Conservation (phyloP, 2,329 filamentous ascomycete genomes). For the Fusarium temperatum region DNA sequence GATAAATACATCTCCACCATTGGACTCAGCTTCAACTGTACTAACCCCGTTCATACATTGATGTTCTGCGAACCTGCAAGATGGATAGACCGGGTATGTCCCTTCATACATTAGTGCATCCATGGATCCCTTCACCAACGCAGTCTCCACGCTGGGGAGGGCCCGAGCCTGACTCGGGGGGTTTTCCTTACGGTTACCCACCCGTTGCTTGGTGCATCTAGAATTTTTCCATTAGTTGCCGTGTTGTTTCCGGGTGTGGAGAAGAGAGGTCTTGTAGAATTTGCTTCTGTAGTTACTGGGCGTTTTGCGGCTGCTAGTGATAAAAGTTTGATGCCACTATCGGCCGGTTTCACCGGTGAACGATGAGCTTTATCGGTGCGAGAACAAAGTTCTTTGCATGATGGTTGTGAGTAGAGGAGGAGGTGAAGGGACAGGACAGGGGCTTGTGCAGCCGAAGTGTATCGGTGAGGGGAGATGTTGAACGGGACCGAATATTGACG, state of each 20-base stretch:
- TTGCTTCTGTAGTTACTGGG: background rate
- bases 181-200: background rate
- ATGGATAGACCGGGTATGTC: constrained; percentile 10
- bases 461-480: background rate
- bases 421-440: background rate
- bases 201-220: constrained; percentile 2
- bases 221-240: constrained; percentile 3
- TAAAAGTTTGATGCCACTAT: background rate
- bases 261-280: background rate
- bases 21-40: background rate
- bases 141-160: background rate
- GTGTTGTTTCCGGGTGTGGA: background rate
- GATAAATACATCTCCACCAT: background rate
- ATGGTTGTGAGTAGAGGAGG: background rate
- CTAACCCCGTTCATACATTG: constrained; percentile 6
- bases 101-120: constrained; percentile 26
- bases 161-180: constrained; percentile 6
- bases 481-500: background rate
- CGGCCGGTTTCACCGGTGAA: background rate
- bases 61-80: constrained; percentile 12
- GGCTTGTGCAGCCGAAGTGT: background rate
- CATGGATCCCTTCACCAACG: constrained; percentile 6
- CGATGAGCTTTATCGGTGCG: background rate
- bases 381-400: background rate
- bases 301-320: background rate